Evolutionary conservation across 1,284 basidiomycete species (phyloP).

Genomic region (Wallemia ichthyophaga): DNA sequence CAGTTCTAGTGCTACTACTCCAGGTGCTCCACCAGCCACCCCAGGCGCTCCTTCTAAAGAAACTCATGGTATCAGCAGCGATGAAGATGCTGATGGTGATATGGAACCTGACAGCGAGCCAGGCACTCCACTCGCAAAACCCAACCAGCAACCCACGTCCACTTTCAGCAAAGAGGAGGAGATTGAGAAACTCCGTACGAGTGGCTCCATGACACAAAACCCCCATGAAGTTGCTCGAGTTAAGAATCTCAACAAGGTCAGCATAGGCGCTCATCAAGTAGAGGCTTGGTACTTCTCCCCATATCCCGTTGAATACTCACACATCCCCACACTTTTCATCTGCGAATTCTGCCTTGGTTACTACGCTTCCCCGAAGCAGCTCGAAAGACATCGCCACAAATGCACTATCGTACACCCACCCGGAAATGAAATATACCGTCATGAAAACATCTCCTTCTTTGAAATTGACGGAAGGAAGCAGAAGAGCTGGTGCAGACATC

Average conservation of each 20-base stretch:
- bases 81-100: constrained; percentile 3
- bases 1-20: too few relatives aligned
- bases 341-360: constrained; percentile 94
- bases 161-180: constrained; percentile 86
- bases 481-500: constrained; percentile 83
- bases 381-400: constrained; percentile 62
- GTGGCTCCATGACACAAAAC: constrained; percentile 95
- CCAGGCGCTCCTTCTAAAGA: neutral
- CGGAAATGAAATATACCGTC: constrained; percentile 94
- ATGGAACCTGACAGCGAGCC: constrained; percentile 21
- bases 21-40: too few relatives aligned
- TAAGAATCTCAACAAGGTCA: constrained; percentile 88
- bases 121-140: constrained; percentile 23
- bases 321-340: constrained; percentile 77
- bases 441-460: constrained; percentile 88
- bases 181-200: constrained; percentile 89
- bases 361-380: constrained; percentile 61
- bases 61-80: neutral
- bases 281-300: constrained; percentile 99
- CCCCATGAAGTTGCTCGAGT: constrained; percentile 90
- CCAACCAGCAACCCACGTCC: constrained; percentile 13
- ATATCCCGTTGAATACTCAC: constrained; percentile 89
- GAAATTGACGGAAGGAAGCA: constrained; percentile 94
- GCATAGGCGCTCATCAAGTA: constrained; percentile 85
- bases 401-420: constrained; percentile 87